A percentile compares a stretch with the other conserved stretches of the same genome.
Evolutionary conservation across 768 basidiomycete species (phyloP).

Genomic region (Glaciozyma martinii): DNA sequence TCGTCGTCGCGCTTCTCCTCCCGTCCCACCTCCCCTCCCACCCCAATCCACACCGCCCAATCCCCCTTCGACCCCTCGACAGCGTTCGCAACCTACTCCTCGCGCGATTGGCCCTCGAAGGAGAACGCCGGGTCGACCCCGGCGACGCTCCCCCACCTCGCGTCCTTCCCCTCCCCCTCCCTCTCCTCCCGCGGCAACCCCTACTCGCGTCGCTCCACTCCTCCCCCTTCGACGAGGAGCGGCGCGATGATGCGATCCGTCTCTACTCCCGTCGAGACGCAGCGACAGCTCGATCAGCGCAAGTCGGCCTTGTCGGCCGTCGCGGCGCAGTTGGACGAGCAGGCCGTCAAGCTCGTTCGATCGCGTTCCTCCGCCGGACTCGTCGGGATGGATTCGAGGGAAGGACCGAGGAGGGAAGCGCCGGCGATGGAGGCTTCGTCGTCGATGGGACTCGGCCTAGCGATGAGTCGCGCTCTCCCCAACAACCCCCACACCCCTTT

Average conservation of each 20-base stretch:
- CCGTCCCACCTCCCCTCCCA: too few species aligned
- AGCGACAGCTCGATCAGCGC: slow-evolving; percentile 16
- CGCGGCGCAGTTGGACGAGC: slow-evolving; percentile 19
- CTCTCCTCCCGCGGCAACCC: slow-evolving; percentile 10
- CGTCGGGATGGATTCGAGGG: background rate
- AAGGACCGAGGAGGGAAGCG: background rate
- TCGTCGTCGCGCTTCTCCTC: slow-evolving; percentile 16
- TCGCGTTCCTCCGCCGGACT: slow-evolving; percentile 6
- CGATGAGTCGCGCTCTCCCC: background rate
- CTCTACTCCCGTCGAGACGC: slow-evolving; percentile 29
- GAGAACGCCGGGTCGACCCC: too few species aligned
- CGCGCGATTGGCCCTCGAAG: slow-evolving; percentile 1
- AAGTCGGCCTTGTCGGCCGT: slow-evolving; percentile 9
- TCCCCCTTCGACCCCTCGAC: slow-evolving; percentile 1
- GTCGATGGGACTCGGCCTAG: background rate
- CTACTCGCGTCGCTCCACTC: slow-evolving; percentile 2
- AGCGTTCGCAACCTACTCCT: background rate
- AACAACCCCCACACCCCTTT: slow-evolving; percentile 4
- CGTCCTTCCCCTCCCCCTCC: slow-evolving; percentile 7
- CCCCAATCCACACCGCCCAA: too few species aligned
- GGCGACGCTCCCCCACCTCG: too few species aligned
- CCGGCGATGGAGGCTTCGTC: background rate
- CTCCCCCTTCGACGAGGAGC: background rate
- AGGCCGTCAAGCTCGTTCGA: slow-evolving; percentile 14
- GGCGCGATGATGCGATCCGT: slow-evolving; percentile 20